Evolutionary conservation across 2,329 filamentous ascomycete species (phyloP).

Genomic region (Pseudogymnoascus sp.): DNA sequence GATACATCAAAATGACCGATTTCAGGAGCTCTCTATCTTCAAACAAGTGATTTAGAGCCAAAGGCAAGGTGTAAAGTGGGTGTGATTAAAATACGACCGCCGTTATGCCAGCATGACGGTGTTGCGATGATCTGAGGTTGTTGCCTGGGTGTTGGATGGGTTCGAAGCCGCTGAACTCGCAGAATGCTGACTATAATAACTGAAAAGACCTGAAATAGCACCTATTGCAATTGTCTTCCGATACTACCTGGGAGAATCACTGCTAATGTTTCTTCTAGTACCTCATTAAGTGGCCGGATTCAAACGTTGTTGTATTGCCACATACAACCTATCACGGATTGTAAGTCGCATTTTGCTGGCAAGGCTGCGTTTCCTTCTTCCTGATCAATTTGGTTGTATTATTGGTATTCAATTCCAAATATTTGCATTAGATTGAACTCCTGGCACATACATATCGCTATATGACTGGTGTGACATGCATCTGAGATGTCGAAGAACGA

Average conservation of each 20-base stretch:
- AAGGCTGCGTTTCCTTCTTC: not conserved
- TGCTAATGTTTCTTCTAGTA: not conserved
- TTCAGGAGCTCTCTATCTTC: conserved; percentile 44
- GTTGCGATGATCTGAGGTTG: conserved; percentile 12
- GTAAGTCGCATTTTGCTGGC: not conserved
- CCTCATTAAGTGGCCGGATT: too few species aligned
- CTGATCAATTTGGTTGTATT: not conserved
- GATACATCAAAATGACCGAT: conserved; percentile 33
- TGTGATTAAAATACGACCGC: conserved; percentile 8
- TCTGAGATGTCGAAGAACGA: not conserved
- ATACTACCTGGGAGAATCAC: not conserved
- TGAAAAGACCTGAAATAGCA: conserved; percentile 68
- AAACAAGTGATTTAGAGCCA: conserved; percentile 42
- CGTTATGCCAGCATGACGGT: conserved; percentile 12
- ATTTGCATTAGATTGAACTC: not conserved
- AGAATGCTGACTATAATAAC: conserved; percentile 42
- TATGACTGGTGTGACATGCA: not conserved
- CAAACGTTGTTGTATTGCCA: not conserved
- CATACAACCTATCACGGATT: not conserved
- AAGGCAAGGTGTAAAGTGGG: conserved; percentile 49
- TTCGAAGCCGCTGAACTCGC: conserved; percentile 27
- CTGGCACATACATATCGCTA: not conserved
- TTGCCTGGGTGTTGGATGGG: conserved; percentile 8
- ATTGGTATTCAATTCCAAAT: not conserved
- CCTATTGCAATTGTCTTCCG: not conserved